phyloP scores from a whole-genome alignment of 495 filamentous ascomycete species.

The Podospora bellae-mahoneyi region DNA sequence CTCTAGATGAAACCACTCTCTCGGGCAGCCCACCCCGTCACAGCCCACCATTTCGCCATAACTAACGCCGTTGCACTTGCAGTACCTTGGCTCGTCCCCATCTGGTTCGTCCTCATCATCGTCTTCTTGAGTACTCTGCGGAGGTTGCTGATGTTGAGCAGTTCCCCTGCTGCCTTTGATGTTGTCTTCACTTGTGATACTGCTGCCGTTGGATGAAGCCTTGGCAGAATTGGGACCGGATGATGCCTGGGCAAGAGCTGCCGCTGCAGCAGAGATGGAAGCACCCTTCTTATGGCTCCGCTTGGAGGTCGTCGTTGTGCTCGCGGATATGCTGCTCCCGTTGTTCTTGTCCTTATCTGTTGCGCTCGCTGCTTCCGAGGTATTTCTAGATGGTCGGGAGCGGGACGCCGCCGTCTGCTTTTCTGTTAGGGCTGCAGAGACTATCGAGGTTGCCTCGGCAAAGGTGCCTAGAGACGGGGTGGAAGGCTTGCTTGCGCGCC shows the following conservation, averaged over 20 bases:
- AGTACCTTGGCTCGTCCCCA: conserved; percentile 82
- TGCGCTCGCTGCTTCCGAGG: conserved; percentile 10
- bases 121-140: conserved; percentile 17
- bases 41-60: conserved; percentile 99
- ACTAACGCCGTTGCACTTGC: conserved; percentile 87
- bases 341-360: conserved; percentile 8
- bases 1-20: conserved; percentile 94
- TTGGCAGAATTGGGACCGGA: not conserved
- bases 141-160: conserved; percentile 21
- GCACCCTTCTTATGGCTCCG: conserved; percentile 68
- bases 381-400: conserved; percentile 28
- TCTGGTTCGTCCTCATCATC: conserved; percentile 59
- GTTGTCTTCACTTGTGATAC: conserved; percentile 6
- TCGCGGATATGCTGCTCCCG: conserved; percentile 28
- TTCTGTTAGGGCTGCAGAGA: conserved; percentile 10
- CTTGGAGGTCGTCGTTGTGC: conserved; percentile 41
- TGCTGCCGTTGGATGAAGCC: not conserved
- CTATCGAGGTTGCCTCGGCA: conserved; percentile 43
- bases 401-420: conserved; percentile 13
- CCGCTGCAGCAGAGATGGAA: conserved; percentile 36
- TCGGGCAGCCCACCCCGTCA: conserved; percentile 78
- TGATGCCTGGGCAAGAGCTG: conserved; percentile 7
- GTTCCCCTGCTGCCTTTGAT: conserved; percentile 33
- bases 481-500: conserved; percentile 61
- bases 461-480: conserved; percentile 53